Evolutionary conservation across 139 green algal species (phyloP).

Genomic region (Zygnema circumcarinatum): DNA sequence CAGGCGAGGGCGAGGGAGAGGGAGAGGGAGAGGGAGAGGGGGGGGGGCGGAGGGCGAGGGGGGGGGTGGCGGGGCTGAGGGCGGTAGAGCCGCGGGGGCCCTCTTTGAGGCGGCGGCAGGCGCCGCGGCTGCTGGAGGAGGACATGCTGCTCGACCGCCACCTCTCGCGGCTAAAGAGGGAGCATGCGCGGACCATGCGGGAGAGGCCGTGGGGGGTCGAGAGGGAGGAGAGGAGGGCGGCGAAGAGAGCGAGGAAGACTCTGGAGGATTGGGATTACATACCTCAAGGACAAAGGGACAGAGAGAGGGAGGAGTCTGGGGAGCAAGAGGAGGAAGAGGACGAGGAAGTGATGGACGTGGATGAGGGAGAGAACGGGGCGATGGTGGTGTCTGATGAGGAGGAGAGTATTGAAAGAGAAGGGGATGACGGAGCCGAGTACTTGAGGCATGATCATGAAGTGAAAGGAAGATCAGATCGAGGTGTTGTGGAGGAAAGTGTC

Average conservation of each 20-base stretch:
- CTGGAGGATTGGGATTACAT: too few relatives aligned
- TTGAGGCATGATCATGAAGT: background rate
- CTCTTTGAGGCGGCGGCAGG: constrained; percentile 14
- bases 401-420: constrained; percentile 3
- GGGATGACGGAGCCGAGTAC: background rate
- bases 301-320: background rate
- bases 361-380: background rate
- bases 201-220: background rate
- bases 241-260: constrained; percentile 18
- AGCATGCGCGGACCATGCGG: background rate
- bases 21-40: too few relatives aligned
- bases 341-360: background rate
- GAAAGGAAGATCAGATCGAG: constrained; percentile 17
- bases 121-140: constrained; percentile 27
- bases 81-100: background rate
- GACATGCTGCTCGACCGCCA: constrained; percentile 23
- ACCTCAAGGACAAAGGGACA: background rate
- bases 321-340: background rate
- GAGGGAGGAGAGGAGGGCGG: too few relatives aligned
- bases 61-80: too few relatives aligned
- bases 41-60: too few relatives aligned
- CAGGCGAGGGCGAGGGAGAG: too few relatives aligned
- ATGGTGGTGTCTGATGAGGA: background rate
- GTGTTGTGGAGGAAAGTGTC: background rate
- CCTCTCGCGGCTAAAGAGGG: constrained; percentile 13